Conservation (phyloP, 2,329 filamentous ascomycete genomes). For the Metarhizium robertsii region DNA sequence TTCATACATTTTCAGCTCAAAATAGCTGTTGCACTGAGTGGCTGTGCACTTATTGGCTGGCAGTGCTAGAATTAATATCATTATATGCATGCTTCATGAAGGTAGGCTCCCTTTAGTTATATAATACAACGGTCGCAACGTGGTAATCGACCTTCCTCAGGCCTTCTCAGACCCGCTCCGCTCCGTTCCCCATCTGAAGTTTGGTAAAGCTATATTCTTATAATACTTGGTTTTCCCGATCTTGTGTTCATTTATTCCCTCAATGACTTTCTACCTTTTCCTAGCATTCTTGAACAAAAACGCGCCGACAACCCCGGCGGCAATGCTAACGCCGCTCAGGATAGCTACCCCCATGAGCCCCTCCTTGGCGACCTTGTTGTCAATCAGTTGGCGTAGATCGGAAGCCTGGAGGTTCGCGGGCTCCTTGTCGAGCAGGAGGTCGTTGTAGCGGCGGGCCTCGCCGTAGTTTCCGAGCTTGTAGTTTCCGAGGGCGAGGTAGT, state of each 20-base stretch:
- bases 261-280: constrained; percentile 34
- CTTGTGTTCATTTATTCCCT: not conserved
- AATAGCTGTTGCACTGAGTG: not conserved
- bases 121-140: not conserved
- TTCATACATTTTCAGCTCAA: too few relatives aligned
- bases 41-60: not conserved
- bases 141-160: not conserved
- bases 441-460: constrained; percentile 90
- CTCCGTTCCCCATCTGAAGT: not conserved
- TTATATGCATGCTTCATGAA: not conserved
- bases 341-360: constrained; percentile 92
- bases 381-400: constrained; percentile 79
- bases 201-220: not conserved
- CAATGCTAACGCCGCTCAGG: constrained; percentile 83
- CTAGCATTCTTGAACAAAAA: constrained; percentile 71
- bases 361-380: constrained; percentile 93
- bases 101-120: not conserved
- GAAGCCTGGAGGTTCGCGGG: constrained; percentile 83
- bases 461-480: constrained; percentile 98
- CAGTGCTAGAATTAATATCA: not conserved
- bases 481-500: constrained; percentile 94
- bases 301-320: constrained; percentile 85
- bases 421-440: constrained; percentile 82
- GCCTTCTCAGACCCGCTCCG: not conserved
- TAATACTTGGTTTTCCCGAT: not conserved